These are phyloP conservation scores for Candida odintsovae DNA, from an alignment of 805 yeast species.

Conservation along the genomic window DNA sequence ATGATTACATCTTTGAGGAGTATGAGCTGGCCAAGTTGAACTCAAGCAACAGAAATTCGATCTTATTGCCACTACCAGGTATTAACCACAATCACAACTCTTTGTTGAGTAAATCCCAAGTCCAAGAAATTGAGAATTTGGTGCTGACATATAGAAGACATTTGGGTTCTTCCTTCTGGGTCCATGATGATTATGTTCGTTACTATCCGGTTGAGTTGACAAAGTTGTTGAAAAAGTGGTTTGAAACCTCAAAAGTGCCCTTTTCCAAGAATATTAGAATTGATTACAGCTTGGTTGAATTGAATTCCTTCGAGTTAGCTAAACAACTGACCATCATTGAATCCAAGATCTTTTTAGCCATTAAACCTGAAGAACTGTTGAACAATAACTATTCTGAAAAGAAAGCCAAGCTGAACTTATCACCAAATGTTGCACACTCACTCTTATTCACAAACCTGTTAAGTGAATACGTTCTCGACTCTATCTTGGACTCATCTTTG, in stretches of 20 bases:
- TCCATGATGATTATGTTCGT: constrained; percentile 13
- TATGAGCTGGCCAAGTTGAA: constrained; percentile 47
- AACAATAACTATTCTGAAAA: constrained; percentile 59
- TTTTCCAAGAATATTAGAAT: constrained; percentile 2
- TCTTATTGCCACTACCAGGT: constrained; percentile 22
- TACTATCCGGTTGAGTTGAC: constrained; percentile 20
- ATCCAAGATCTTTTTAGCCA: constrained; percentile 55
- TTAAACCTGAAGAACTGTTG: constrained; percentile 60
- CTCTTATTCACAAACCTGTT: constrained; percentile 65
- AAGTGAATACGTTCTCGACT: constrained; percentile 68
- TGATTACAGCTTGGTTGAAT: constrained; percentile 27
- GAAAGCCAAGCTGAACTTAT: constrained; percentile 49
- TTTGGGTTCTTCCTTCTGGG: constrained; percentile 26
- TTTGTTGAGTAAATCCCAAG: constrained; percentile 22
- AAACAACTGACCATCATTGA: constrained; percentile 74
- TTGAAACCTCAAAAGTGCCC: constrained; percentile 43
- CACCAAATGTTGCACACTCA: constrained; percentile 59
- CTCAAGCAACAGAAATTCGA: constrained; percentile 37
- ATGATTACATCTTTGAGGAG: constrained; percentile 49
- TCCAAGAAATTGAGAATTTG: constrained; percentile 37
- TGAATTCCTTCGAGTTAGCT: constrained; percentile 69
- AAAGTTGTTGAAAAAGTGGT: constrained; percentile 43
- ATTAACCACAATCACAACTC: constrained; percentile 19
- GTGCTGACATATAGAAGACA: constrained; percentile 48
- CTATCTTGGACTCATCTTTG: constrained; percentile 50